Conservation (phyloP, 768 basidiomycete species). For the Kwoniella heveanensis region DNA sequence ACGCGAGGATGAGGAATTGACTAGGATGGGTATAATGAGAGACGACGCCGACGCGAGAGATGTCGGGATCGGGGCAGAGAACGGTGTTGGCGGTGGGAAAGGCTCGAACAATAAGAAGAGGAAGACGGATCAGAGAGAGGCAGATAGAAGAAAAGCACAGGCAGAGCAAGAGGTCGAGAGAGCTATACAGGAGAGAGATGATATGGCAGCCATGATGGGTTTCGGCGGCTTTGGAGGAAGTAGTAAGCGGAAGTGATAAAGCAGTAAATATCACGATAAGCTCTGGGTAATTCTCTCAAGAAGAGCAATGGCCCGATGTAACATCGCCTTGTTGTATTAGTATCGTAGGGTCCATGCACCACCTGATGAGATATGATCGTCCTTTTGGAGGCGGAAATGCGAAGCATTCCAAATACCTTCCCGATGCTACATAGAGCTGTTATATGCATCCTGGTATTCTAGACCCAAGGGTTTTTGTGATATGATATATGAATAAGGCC, state of each 20-base stretch:
- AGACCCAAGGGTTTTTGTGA: constrained; percentile 57
- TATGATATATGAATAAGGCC: not conserved
- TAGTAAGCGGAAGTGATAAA: not conserved
- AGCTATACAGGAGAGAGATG: constrained; percentile 59
- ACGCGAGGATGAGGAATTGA: constrained; percentile 69
- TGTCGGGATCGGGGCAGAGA: constrained; percentile 5
- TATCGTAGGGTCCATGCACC: too few species aligned
- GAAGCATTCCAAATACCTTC: too few species aligned
- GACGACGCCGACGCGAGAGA: constrained; percentile 4
- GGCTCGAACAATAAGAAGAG: constrained; percentile 4
- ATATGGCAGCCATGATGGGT: constrained; percentile 84
- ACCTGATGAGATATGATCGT: too few species aligned
- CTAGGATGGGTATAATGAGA: constrained; percentile 60
- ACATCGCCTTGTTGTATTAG: too few species aligned
- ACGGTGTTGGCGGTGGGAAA: not conserved
- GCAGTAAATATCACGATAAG: too few species aligned
- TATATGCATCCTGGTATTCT: not conserved
- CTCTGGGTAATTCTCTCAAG: too few species aligned
- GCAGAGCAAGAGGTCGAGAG: constrained; percentile 21
- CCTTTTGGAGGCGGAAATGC: too few species aligned
- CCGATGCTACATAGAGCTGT: too few species aligned
- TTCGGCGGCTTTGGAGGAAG: constrained; percentile 77
- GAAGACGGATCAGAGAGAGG: constrained; percentile 19
- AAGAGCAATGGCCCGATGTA: too few species aligned
- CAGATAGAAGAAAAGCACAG: constrained; percentile 12